phyloP scores from a whole-genome alignment of 129 eudicot genomes.

The Flaveria sonorensis region DNA sequence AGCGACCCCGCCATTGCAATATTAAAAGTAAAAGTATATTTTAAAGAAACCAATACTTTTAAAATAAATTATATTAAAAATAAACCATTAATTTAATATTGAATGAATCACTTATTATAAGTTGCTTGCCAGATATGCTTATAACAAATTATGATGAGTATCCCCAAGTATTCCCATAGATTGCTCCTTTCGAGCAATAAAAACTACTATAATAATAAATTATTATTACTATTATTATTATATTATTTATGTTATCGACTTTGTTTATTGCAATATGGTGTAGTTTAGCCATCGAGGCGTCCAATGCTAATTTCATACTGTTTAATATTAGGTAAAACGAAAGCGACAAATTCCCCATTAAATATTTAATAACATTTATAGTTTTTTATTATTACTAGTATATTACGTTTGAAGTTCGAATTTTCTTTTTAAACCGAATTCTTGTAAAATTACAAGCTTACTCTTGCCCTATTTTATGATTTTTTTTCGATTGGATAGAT shows the following conservation, averaged over 20 bases:
- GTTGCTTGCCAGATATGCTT: conserved; percentile 57
- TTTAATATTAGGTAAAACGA: conserved; percentile 30
- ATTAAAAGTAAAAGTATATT: too few species aligned
- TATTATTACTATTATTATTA: not conserved
- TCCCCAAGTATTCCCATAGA: conserved; percentile 53
- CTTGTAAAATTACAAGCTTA: not conserved
- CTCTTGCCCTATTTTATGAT: too few species aligned
- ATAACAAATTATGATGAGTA: conserved; percentile 47
- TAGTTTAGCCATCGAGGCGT: conserved; percentile 36
- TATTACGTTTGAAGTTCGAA: not conserved
- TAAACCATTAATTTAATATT: not conserved
- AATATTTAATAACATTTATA: not conserved
- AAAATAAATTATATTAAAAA: not conserved
- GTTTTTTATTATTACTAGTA: not conserved
- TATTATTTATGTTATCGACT: not conserved
- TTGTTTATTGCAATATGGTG: conserved; percentile 35
- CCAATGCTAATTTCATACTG: conserved; percentile 28
- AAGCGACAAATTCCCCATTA: conserved; percentile 26
- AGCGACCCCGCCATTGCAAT: not conserved
- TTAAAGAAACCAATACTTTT: not conserved
- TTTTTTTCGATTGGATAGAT: too few species aligned
- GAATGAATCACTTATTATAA: conserved; percentile 28
- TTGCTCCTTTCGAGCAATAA: conserved; percentile 36
- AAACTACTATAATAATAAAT: not conserved
- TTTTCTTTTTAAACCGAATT: not conserved